These are phyloP conservation scores for Oryza nivara DNA, from an alignment of 176 grass and related monocot species.

Conservation along the genomic window DNA sequence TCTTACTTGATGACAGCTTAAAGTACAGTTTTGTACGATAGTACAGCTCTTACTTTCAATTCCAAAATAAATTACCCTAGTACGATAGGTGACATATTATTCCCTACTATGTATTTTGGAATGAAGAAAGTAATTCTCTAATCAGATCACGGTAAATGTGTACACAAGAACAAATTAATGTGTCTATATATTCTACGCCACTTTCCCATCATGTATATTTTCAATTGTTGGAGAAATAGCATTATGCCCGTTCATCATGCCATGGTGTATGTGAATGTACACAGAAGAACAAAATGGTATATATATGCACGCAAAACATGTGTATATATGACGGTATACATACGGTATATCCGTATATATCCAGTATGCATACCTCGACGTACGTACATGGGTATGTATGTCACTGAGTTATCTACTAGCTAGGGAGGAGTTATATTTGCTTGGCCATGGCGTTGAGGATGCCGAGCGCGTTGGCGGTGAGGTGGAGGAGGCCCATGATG, in stretches of 20 bases:
- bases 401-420: too few species aligned
- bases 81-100: too few species aligned
- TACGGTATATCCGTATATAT: background rate
- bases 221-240: too few species aligned
- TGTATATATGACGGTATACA: background rate
- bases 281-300: background rate
- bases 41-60: too few species aligned
- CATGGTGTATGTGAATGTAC: background rate
- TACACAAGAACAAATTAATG: background rate
- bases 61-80: too few species aligned
- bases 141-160: background rate
- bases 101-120: too few species aligned
- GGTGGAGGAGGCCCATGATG: constrained; percentile 50
- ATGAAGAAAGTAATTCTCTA: background rate
- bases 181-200: too few species aligned
- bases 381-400: too few species aligned
- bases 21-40: background rate
- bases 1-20: background rate
- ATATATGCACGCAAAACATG: background rate
- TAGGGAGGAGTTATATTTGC: constrained; percentile 9
- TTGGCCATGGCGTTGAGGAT: constrained; percentile 59
- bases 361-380: background rate
- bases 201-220: too few species aligned
- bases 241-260: too few species aligned
- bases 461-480: constrained; percentile 64